These are phyloP conservation scores for Inga laurina DNA, from an alignment of 306 rosid genomes.

Conservation along the genomic window DNA sequence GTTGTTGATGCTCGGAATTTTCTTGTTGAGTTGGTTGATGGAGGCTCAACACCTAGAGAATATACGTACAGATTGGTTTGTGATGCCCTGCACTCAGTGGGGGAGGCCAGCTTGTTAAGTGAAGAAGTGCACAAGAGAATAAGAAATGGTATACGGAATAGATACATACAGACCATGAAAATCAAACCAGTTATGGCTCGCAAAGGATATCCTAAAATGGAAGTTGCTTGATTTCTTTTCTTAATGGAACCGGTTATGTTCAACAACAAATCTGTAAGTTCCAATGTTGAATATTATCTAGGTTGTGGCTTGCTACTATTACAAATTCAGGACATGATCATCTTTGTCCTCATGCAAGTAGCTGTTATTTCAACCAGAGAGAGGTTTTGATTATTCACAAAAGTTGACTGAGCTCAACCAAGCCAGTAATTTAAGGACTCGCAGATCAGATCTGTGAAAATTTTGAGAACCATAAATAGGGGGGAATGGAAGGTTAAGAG, in stretches of 20 bases:
- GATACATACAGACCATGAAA: constrained; percentile 53
- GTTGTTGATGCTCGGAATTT: constrained; percentile 63
- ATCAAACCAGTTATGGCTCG: constrained; percentile 69
- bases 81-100: constrained; percentile 45
- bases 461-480: no score
- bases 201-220: constrained; percentile 52
- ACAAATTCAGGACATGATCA: background rate
- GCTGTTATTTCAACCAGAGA: background rate
- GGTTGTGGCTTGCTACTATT: constrained; percentile 5
- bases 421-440: background rate
- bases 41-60: constrained; percentile 76
- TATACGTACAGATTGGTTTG: constrained; percentile 73
- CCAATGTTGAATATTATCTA: background rate
- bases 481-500: no score
- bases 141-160: constrained; percentile 49
- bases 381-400: no score
- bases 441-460: no score
- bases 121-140: constrained; percentile 55
- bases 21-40: constrained; percentile 71
- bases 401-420: background rate
- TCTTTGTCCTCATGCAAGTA: background rate
- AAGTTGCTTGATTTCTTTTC: constrained; percentile 35
- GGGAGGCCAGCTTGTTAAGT: constrained; percentile 44
- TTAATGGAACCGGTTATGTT: background rate
- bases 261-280: background rate